Evolutionary conservation across 2,329 filamentous ascomycete genomes (phyloP).

Genomic region (Penicillium sp.): DNA sequence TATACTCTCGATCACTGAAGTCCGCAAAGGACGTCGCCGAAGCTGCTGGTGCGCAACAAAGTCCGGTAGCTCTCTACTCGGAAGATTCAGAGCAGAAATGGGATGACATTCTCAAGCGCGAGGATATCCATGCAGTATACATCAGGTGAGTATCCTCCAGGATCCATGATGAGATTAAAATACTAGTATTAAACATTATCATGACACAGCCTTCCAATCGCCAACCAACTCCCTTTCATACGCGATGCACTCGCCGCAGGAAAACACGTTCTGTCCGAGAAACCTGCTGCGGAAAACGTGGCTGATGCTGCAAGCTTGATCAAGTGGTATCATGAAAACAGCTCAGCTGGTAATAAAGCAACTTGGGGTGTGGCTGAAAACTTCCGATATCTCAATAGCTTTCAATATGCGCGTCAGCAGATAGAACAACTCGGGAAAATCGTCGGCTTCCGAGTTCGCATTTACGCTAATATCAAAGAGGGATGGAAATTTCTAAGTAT

Average conservation of each 20-base stretch:
- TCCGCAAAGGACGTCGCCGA: conserved; percentile 47
- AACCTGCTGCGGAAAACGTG: conserved; percentile 55
- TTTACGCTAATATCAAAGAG: conserved; percentile 41
- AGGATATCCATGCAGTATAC: conserved; percentile 50
- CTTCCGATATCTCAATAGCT: conserved; percentile 51
- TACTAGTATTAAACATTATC: too few relatives aligned
- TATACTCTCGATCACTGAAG: conserved; percentile 56
- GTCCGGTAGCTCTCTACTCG: conserved; percentile 51
- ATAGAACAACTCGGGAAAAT: conserved; percentile 47
- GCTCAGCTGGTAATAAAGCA: conserved; percentile 29
- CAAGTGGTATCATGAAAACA: conserved; percentile 46
- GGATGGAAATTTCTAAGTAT: conserved; percentile 53
- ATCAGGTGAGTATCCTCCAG: conserved; percentile 40
- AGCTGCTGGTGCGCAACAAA: conserved; percentile 17
- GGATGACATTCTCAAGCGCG: conserved; percentile 44
- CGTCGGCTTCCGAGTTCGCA: conserved; percentile 48
- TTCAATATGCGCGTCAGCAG: conserved; percentile 43
- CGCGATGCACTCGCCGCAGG: conserved; percentile 46
- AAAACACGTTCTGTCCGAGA: conserved; percentile 56
- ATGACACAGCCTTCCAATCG: conserved; percentile 46
- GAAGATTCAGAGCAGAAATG: conserved; percentile 50
- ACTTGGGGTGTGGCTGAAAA: conserved; percentile 55
- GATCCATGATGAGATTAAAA: too few relatives aligned
- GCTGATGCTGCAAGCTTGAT: conserved; percentile 49
- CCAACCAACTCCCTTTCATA: conserved; percentile 50